phyloP scores from a whole-genome alignment of 495 filamentous ascomycete species.

The Achaetomiella virescens region DNA sequence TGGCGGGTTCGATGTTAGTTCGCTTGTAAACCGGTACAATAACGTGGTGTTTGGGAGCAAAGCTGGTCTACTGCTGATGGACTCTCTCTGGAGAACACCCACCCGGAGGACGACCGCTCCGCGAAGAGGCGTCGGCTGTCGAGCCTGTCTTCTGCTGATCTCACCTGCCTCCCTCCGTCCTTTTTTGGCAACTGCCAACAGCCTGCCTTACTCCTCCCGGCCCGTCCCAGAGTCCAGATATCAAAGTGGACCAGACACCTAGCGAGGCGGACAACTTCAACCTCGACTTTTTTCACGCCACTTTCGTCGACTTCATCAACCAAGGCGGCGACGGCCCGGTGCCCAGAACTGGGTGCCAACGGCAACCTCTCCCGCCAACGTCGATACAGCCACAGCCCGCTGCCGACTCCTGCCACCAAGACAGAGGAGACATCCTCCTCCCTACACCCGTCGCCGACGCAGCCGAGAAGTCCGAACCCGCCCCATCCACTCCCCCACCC shows the following conservation, averaged over 20 bases:
- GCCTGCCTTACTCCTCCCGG: conserved; percentile 12
- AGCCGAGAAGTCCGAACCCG: no score
- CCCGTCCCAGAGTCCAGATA: conserved; percentile 6
- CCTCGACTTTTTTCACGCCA: conserved; percentile 20
- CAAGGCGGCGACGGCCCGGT: conserved; percentile 1
- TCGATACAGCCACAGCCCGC: background rate
- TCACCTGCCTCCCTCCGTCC: background rate
- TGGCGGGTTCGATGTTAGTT: conserved; percentile 6
- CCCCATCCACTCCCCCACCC: background rate
- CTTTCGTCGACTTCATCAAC: conserved; percentile 17
- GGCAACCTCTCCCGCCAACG: background rate
- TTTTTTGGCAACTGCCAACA: background rate
- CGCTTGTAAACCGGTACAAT: conserved; percentile 2
- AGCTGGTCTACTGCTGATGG: background rate
- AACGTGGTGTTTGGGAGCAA: conserved; percentile 10
- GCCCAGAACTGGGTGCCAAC: background rate
- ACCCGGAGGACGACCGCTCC: conserved; percentile 8
- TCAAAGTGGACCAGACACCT: background rate
- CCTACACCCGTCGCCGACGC: no score
- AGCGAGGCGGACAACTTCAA: conserved; percentile 10
- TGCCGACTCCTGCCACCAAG: background rate
- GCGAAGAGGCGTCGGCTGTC: conserved; percentile 20
- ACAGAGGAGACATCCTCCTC: background rate
- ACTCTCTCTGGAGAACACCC: background rate
- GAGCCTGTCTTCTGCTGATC: conserved; percentile 4